Evolutionary conservation across 1,284 basidiomycete genomes (phyloP).

Genomic region (Naganishia sp.): DNA sequence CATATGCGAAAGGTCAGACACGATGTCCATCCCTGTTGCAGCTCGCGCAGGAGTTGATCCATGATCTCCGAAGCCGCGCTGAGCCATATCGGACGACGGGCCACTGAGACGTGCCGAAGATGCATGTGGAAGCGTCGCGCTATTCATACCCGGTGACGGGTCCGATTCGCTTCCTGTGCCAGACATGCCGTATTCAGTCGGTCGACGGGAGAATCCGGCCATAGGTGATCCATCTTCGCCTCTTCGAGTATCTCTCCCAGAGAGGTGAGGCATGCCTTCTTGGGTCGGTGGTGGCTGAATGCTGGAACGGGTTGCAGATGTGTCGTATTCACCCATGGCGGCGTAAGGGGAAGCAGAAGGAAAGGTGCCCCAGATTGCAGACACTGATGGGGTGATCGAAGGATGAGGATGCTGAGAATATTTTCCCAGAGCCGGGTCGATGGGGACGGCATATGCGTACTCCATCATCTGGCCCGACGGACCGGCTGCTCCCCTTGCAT

Average conservation of each 20-base stretch:
- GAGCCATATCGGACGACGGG: not conserved
- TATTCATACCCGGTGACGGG: not conserved
- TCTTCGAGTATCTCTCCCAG: not conserved
- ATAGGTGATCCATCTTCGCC: constrained; percentile 6
- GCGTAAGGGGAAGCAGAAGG: not conserved
- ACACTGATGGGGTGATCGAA: not conserved
- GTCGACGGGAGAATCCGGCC: not conserved
- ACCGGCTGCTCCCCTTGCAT: not conserved
- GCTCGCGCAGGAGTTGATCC: constrained; percentile 20
- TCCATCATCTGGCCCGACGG: not conserved
- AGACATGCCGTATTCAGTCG: constrained; percentile 20
- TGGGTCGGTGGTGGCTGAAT: not conserved
- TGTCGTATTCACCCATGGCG: constrained; percentile 15
- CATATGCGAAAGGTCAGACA: constrained; percentile 21
- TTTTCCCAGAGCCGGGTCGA: constrained; percentile 11
- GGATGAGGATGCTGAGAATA: constrained; percentile 2
- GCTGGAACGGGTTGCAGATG: constrained; percentile 18
- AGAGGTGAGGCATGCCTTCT: not conserved
- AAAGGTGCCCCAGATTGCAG: constrained; percentile 2
- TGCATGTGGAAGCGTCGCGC: not conserved
- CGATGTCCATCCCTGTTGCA: constrained; percentile 23
- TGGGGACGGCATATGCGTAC: not conserved
- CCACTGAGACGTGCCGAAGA: not conserved
- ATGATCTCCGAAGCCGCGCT: constrained; percentile 1
- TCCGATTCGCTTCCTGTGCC: constrained; percentile 15